Evolutionary conservation across 257 asterid species (phyloP).

Genomic region (Penstemon eatonii): DNA sequence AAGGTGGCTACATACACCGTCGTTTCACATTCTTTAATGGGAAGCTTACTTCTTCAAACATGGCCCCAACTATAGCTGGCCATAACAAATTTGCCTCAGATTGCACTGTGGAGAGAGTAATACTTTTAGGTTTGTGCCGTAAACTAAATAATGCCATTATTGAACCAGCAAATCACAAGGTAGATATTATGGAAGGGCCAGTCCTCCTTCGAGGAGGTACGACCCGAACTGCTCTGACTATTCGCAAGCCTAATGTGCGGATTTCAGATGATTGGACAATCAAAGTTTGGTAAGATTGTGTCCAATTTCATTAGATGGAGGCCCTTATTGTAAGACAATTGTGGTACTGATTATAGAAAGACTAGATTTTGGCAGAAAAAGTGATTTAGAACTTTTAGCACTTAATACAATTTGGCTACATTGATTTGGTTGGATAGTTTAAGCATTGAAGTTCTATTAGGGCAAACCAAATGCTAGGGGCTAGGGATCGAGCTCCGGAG

Average conservation of each 20-base stretch:
- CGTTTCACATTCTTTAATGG: conserved; percentile 44
- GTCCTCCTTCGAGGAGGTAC: conserved; percentile 51
- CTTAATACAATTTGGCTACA: neutral
- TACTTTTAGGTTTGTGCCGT: conserved; percentile 45
- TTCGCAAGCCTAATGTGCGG: conserved; percentile 58
- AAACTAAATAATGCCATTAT: conserved; percentile 54
- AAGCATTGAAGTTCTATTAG: neutral
- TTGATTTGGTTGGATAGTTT: neutral
- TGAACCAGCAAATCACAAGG: conserved; percentile 60
- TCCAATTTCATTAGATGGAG: conserved; percentile 19
- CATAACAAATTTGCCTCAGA: conserved; percentile 35
- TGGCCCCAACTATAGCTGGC: conserved; percentile 28
- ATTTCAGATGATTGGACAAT: conserved; percentile 55
- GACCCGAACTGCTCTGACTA: conserved; percentile 40
- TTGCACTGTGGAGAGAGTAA: conserved; percentile 69
- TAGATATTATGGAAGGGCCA: conserved; percentile 61
- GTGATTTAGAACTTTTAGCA: neutral
- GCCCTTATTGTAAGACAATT: neutral
- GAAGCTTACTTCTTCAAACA: conserved; percentile 44
- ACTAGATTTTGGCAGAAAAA: neutral
- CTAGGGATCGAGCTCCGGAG: no score
- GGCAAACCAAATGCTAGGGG: no score
- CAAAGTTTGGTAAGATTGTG: conserved; percentile 38
- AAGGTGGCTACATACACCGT: conserved; percentile 54
- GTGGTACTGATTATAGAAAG: neutral